These are phyloP conservation scores for Fomitopsis pinicola DNA, from an alignment of 1,284 basidiomycete species.

Conservation along the genomic window DNA sequence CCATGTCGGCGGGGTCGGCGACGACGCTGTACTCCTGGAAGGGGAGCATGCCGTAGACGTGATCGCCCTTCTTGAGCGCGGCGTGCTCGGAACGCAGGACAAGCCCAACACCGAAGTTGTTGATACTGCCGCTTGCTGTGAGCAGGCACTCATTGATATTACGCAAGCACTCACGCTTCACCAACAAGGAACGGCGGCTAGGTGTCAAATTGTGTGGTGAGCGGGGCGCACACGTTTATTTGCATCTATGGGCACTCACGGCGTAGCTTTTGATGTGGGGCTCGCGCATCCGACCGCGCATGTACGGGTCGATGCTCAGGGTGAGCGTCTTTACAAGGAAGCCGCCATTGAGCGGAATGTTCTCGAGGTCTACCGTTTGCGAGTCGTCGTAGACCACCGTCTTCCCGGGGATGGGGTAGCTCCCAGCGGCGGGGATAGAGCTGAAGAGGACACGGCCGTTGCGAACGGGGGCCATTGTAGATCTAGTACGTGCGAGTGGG, in stretches of 20 bases:
- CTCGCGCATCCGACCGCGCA: constrained; percentile 34
- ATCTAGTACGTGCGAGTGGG: not conserved
- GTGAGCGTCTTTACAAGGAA: constrained; percentile 47
- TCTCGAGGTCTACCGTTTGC: constrained; percentile 46
- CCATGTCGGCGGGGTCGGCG: constrained; percentile 1
- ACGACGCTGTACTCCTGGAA: constrained; percentile 22
- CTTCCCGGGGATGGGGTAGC: constrained; percentile 39
- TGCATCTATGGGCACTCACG: not conserved
- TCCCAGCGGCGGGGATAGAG: constrained; percentile 3
- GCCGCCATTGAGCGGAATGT: constrained; percentile 43
- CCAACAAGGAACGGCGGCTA: constrained; percentile 21
- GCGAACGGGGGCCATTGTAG: constrained; percentile 9
- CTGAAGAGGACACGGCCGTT: constrained; percentile 16
- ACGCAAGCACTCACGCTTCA: constrained; percentile 32
- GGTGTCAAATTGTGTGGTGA: not conserved
- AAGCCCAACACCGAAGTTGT: constrained; percentile 33
- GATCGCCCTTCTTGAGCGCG: constrained; percentile 36
- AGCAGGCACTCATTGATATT: too few species aligned
- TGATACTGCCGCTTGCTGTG: constrained; percentile 4
- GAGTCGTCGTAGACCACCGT: constrained; percentile 43
- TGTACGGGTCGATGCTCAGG: constrained; percentile 46
- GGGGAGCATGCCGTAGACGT: constrained; percentile 33
- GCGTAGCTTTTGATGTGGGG: constrained; percentile 22
- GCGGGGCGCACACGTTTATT: too few species aligned
- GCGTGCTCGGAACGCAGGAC: constrained; percentile 40